Evolutionary conservation across 768 basidiomycete genomes (phyloP).

Genomic region (Phanerochaete carnosa): DNA sequence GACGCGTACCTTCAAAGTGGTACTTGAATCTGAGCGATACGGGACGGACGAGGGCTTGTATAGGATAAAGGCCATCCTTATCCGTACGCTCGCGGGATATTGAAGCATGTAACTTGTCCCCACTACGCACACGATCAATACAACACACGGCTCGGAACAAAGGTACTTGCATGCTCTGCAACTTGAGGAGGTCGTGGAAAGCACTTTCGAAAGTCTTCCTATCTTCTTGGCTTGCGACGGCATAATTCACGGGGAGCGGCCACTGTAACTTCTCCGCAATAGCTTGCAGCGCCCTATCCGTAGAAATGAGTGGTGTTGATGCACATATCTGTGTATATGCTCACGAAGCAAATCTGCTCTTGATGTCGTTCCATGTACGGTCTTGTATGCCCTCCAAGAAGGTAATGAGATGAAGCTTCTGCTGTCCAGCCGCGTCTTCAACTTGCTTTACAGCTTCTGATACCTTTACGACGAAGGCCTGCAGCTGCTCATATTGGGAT

Average conservation of each 20-base stretch:
- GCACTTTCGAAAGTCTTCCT: constrained; percentile 69
- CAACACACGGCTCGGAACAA: not conserved
- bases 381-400: constrained; percentile 64
- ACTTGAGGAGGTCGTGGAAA: constrained; percentile 69
- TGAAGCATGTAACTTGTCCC: constrained; percentile 42
- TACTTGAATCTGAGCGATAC: constrained; percentile 88
- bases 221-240: constrained; percentile 42
- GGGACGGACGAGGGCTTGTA: constrained; percentile 82
- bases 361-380: constrained; percentile 78
- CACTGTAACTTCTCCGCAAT: constrained; percentile 79
- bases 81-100: constrained; percentile 22
- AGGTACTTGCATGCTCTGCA: constrained; percentile 73
- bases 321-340: constrained; percentile 21
- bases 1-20: constrained; percentile 85
- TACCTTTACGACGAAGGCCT: constrained; percentile 55
- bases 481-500: constrained; percentile 56
- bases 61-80: constrained; percentile 70
- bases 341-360: constrained; percentile 58
- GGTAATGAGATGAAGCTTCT: constrained; percentile 53
- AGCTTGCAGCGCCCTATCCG: constrained; percentile 52
- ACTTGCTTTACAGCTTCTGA: constrained; percentile 39
- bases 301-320: constrained; percentile 10
- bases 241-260: constrained; percentile 76
- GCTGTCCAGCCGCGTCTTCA: constrained; percentile 43
- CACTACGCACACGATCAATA: constrained; percentile 35